A percentile compares a stretch with the other conserved stretches of the same genome.
Conservation (phyloP, 495 filamentous ascomycete genomes). For the Tuber melanosporum region DNA sequence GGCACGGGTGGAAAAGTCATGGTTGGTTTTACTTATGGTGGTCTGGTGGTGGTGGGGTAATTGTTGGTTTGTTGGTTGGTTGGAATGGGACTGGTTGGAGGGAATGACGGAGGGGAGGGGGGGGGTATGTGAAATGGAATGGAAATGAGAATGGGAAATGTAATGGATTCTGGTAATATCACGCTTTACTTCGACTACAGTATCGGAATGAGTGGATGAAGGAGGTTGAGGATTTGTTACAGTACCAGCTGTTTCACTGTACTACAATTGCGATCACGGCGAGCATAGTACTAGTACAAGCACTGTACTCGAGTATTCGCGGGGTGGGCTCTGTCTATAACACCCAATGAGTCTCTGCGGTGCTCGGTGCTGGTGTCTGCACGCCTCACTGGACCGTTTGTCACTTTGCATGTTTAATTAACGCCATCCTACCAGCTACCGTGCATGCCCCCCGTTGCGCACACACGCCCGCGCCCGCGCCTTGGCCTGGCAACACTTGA, state of each 20-base stretch:
- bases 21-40: background rate
- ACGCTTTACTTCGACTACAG: background rate
- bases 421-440: background rate
- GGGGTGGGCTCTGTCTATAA: background rate
- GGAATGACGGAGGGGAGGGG: background rate
- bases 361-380: background rate
- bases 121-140: background rate
- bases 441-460: background rate
- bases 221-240: background rate
- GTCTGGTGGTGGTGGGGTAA: background rate
- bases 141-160: background rate
- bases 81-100: background rate
- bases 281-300: background rate
- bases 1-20: background rate
- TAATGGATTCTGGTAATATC: background rate
- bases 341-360: background rate
- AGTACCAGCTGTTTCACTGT: background rate
- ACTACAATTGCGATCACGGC: background rate
- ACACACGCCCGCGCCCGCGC: background rate
- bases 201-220: background rate
- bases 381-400: background rate
- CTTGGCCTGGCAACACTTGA: background rate
- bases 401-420: background rate
- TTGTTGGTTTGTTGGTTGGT: constrained; percentile 5
- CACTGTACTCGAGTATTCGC: background rate